These are phyloP conservation scores for Suillus cothurnatus DNA, from an alignment of 768 basidiomycete species.

Conservation along the genomic window DNA sequence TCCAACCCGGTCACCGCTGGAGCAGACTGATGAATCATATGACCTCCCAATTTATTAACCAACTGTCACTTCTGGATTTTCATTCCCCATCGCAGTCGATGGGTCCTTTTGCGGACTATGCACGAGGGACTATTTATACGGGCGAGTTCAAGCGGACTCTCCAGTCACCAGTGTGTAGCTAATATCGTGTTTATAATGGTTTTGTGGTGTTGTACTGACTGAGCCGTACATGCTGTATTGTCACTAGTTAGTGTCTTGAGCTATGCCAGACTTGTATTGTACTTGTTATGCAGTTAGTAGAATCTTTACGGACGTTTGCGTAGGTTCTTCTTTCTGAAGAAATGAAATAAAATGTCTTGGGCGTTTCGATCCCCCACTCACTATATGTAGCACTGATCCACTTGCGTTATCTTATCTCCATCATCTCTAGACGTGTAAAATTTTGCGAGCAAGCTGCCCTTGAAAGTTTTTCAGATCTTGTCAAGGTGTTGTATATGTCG, in stretches of 20 bases:
- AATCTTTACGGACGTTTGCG: not conserved
- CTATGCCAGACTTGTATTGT: slow-evolving; percentile 7
- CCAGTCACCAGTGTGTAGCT: not conserved
- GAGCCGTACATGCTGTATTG: not conserved
- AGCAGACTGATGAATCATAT: slow-evolving; percentile 6
- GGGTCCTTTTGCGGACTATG: not conserved
- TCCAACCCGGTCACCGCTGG: slow-evolving; percentile 17
- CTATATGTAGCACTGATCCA: not conserved
- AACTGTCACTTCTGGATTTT: slow-evolving; percentile 5
- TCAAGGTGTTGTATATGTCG: not conserved
- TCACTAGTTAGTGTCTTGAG: not conserved
- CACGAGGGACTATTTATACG: not conserved
- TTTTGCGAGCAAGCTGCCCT: no score
- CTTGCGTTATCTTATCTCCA: not conserved
- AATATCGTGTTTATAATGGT: slow-evolving; percentile 1
- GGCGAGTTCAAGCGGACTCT: not conserved
- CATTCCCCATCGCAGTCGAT: not conserved
- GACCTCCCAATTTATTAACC: not conserved
- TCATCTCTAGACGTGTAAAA: not conserved
- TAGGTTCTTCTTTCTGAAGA: not conserved
- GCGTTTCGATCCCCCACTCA: not conserved
- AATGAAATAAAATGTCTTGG: not conserved
- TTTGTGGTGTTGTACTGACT: not conserved
- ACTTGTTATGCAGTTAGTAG: slow-evolving; percentile 1
- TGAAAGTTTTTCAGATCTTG: not conserved